Base-by-base conservation (phyloP, 306 rosid genomes). In the Malus sylvestris region DNA sequence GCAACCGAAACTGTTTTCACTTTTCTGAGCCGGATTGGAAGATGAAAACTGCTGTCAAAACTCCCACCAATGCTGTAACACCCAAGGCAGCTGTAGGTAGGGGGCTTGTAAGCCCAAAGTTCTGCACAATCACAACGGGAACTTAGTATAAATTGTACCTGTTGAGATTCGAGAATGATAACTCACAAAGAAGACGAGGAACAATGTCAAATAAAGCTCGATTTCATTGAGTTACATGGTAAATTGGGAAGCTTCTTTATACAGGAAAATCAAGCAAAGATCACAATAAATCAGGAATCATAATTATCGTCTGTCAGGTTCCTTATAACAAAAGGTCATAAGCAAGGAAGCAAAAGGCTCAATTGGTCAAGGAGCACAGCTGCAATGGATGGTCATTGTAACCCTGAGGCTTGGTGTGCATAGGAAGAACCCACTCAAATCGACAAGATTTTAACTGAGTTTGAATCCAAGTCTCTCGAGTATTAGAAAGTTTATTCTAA, bases 1-100 rank as follows among this genome's bases (percentile, higher is more conserved):
- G 3, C 74, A 72, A 76, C 77, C 79, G 40, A 40, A 67, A 65
- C 10, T n/a, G 27, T 42, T 58, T 65, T 86, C 86, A 95, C 73
- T 78, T 85, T 80, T 90, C 80, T 57, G 98, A 87, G 74, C 97
- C 97, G 63, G 99, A 95, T 79, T 95, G 99, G 85, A 90, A 95
- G 84, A 92, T 95, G 71, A 94, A 92, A 75, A 92, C 80, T 46
- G 96, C 96, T 0, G 95, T 92, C 83, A 94, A 85, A 79, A 92
- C 82, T 49, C 99, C 97, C 59, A 88, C 97, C 86, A 92, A 77
- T 80, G 86, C 89, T 4, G 99, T 92, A 68, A 95, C 92, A 49
- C 80, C 99, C 82, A 92, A 82, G 71, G 99, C 97, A 80, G 80
- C 96, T 14, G 96, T 85, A 38, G 99, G 99, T 57, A 88, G 77